A percentile compares a stretch with the other conserved stretches of the same genome.
phyloP scores from a whole-genome alignment of 140 eudicot species.

The Oenanthe javanica region DNA sequence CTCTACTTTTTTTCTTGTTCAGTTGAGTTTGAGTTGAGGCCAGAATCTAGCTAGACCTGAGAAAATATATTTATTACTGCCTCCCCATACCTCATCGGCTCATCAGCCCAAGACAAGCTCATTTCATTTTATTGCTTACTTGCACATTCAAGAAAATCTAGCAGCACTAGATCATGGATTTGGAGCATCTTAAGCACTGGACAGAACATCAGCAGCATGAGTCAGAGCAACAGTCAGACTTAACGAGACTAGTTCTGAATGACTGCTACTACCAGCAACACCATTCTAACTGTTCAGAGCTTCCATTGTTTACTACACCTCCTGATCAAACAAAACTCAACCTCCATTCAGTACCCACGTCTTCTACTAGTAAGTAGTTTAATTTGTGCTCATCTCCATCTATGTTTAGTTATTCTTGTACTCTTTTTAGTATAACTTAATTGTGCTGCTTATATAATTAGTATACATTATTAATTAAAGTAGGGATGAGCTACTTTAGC shows the following conservation, averaged over 20 bases:
- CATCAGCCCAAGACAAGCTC: neutral
- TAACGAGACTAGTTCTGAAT: slow-evolving; percentile 30
- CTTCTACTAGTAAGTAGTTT: slow-evolving; percentile 11
- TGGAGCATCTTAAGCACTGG: slow-evolving; percentile 62
- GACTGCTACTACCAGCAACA: slow-evolving; percentile 15
- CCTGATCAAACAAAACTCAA: slow-evolving; percentile 23
- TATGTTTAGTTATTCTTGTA: neutral
- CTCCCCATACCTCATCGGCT: neutral
- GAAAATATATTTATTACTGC: neutral
- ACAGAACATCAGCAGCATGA: slow-evolving; percentile 23
- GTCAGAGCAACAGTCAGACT: slow-evolving; percentile 24
- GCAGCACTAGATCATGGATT: neutral
- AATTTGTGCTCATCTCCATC: neutral
- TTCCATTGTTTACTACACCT: slow-evolving; percentile 53
- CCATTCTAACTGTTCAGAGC: slow-evolving; percentile 32
- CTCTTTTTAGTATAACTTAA: neutral
- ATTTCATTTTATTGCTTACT: neutral
- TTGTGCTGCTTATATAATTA: neutral
- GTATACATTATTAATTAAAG: too few species aligned
- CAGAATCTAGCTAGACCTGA: slow-evolving; percentile 1
- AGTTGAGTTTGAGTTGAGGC: neutral
- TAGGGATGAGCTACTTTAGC: slow-evolving; percentile 42
- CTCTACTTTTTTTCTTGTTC: neutral
- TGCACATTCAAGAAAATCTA: neutral
- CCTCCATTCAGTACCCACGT: neutral